These are phyloP conservation scores for Alloteropsis semialata DNA, from an alignment of 176 grass and related monocot genomes.

Conservation along the genomic window DNA sequence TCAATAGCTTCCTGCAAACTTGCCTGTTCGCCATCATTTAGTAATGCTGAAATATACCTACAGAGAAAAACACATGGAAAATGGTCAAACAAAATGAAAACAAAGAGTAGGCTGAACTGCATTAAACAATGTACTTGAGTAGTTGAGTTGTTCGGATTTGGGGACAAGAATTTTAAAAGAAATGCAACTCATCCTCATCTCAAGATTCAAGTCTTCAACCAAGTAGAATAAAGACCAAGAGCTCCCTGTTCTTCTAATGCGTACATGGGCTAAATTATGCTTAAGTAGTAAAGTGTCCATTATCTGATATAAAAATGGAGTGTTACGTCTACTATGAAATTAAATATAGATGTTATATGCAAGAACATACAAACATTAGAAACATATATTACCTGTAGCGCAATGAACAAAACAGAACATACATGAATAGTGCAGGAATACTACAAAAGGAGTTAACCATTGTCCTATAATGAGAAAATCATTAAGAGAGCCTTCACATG, in stretches of 20 bases:
- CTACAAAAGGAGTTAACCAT: not conserved
- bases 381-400: not conserved
- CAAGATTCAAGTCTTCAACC: conserved; percentile 7
- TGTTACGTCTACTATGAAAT: not conserved
- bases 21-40: conserved; percentile 70
- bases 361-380: not conserved
- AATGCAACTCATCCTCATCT: not conserved
- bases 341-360: not conserved
- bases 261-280: not conserved
- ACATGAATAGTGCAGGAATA: not conserved
- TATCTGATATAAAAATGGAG: not conserved
- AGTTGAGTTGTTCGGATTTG: not conserved
- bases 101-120: not conserved
- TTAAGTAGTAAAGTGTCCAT: conserved; percentile 1
- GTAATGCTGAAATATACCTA: conserved; percentile 90
- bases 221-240: not conserved
- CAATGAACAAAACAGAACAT: not conserved
- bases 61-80: not conserved
- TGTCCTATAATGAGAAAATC: not conserved
- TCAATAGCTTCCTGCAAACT: conserved; percentile 71
- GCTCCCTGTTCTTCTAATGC: not conserved
- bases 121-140: conserved; percentile 11
- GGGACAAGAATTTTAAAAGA: not conserved
- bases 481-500: not conserved
- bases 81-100: conserved; percentile 6